Evolutionary conservation across 495 filamentous ascomycete genomes (phyloP), one percentile per base, ranked within the genome.

Genomic region (Penicillium egyptiacum): DNA sequence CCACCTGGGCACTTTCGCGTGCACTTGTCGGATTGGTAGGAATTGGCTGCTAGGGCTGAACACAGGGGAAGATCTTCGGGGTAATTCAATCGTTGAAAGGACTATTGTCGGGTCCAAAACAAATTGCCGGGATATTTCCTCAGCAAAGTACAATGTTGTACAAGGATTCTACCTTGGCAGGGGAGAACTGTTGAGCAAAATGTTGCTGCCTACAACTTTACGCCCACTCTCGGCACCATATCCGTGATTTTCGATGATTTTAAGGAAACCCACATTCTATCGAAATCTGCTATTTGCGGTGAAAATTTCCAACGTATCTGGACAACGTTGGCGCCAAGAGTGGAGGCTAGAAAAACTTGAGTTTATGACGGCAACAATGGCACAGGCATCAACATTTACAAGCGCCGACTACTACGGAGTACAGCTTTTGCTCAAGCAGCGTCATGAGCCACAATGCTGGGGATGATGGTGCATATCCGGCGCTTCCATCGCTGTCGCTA

Each of bases 381-480:
- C 31, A 23, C 23, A 58, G 58, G 58, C 58, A 60, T 33, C 58
- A 56, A 42, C 26, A 56, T 60, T 58, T 17, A 39, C 23, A 20
- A 7, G 31, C 9, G 17, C n/a, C 12, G 19, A 12, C 48, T 25
- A 5, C 4, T 31, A 31, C 30, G 10, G 10, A 28, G 10, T 39
- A 39, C 35, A 17, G 16, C 4, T 12, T 43, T 22, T 26, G 5
- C 25, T 46, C 3, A 25, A 46, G 23, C 12, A 17, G 45, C 50
- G 23, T 12, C 20, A 37, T 7, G 6, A n/a, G n/a, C 20, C 28
- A 25, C 14, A 22, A 55, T 42, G 22, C 12, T 30, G 10, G 31
- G 30, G n/a, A 51, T 51, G 22, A 11, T 25, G 1, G 40, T 35
- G 40, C 51, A n/a, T 8, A 50, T 50, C 54, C 45, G 54, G 35